Evolutionary conservation across 78 protist species (phyloP).

Genomic region (Tieghemostelium lacteum): DNA sequence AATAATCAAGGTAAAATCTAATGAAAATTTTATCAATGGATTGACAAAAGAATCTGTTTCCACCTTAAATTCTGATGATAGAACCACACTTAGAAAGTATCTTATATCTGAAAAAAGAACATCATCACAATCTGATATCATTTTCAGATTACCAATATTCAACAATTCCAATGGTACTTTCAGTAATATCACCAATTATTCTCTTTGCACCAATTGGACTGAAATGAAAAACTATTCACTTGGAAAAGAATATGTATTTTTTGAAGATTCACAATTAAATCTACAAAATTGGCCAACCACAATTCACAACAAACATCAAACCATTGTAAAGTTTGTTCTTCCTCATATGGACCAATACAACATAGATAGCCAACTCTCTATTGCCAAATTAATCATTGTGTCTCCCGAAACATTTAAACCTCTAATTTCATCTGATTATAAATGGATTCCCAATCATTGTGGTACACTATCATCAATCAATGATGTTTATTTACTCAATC

Average conservation of each 20-base stretch:
- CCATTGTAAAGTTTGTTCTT: neutral
- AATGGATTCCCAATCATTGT: neutral
- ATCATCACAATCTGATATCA: neutral
- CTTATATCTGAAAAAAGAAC: neutral
- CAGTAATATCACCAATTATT: neutral
- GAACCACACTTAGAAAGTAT: neutral
- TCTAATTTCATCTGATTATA: neutral
- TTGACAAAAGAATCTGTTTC: neutral
- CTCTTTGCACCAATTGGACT: neutral
- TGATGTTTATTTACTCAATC: neutral
- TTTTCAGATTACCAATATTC: neutral
- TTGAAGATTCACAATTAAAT: neutral
- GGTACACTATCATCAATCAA: neutral
- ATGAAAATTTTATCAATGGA: neutral
- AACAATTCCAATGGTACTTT: slow-evolving; percentile 5
- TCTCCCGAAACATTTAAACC: too few species aligned
- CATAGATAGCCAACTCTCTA: neutral
- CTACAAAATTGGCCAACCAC: neutral
- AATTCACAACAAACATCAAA: neutral
- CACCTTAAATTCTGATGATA: neutral
- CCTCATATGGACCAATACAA: neutral
- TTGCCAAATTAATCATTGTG: neutral
- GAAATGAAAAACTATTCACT: neutral
- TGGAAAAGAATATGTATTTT: neutral
- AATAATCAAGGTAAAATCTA: neutral